phyloP scores from a whole-genome alignment of 768 basidiomycete genomes.

The Lanmaoa rubissima region DNA sequence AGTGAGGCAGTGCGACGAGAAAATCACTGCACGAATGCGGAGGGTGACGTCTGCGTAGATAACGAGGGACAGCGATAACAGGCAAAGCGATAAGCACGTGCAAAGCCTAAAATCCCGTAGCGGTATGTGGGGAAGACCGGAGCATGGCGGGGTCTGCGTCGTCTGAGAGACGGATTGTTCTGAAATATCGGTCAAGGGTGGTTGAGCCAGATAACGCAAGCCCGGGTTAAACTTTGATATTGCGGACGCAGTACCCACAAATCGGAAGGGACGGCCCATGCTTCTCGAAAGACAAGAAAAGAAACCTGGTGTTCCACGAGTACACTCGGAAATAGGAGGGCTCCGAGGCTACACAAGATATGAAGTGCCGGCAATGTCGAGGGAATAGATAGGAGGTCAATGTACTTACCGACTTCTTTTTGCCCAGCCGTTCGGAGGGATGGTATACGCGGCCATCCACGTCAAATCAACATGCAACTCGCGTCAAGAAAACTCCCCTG shows the following conservation, averaged over 20 bases:
- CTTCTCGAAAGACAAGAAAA: conserved; percentile 8
- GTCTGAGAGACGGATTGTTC: not conserved
- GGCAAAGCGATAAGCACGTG: conserved; percentile 4
- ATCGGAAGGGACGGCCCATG: not conserved
- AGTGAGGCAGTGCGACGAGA: conserved; percentile 17
- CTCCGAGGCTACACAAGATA: conserved; percentile 18
- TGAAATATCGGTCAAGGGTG: not conserved
- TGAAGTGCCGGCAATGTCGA: conserved; percentile 13
- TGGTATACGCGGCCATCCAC: not conserved
- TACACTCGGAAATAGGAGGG: conserved; percentile 18
- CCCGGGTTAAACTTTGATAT: not conserved
- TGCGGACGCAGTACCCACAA: not conserved
- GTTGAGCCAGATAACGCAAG: not conserved
- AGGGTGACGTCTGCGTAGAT: conserved; percentile 19
- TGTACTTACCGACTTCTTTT: conserved; percentile 7
- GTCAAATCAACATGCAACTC: conserved; percentile 1
- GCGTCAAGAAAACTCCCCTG: not conserved
- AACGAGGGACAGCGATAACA: conserved; percentile 12
- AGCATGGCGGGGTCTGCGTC: not conserved
- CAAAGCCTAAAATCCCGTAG: not conserved
- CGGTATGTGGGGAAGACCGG: not conserved
- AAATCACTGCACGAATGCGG: conserved; percentile 14
- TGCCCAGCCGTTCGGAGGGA: not conserved
- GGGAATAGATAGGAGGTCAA: conserved; percentile 10
- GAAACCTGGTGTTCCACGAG: not conserved